Evolutionary conservation across 768 basidiomycete genomes (phyloP), one percentile per base, ranked within the genome.

Genomic region (Suillus occidentalis): DNA sequence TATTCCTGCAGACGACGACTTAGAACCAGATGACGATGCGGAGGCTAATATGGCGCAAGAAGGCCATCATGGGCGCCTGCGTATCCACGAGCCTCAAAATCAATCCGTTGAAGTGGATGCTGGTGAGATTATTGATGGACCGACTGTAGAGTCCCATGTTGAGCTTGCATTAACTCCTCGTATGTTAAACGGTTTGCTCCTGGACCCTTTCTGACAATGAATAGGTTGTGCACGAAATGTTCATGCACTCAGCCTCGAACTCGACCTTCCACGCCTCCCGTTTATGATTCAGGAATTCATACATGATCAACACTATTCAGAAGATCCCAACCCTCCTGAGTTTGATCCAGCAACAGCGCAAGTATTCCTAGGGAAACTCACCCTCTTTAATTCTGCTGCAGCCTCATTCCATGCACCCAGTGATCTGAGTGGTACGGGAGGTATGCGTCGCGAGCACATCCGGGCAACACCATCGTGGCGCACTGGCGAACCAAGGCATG

Each of bases 371-470:
- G 60, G 60, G 9, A 43, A 34, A 14, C 9, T 62, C 8, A 12
- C 20, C 25, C 36, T 47, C 18, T 64, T 47, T 14, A 25, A 43
- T 18, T 65, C 47, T n/a, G 63, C 63, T 4, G 9, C 47, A 12
- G 50, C 65, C 6, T 58, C 55, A 16, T 66, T 59, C 55, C 60
- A 40, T 57, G 62, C 64, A 16, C 66, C 66, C 12, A 67, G 66
- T 50, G 64, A 67, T n/a, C 49, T 45, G 4, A 59, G 55, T 22
- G 59, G 66, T 12, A 61, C 43, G 14, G 43, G 71, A 16, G 72
- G 76, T 2, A 74, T 76, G 76, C 63, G 61, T 18, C 64, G 65
- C 20, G 73, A 78, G 57, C 65, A 63, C 9, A 79, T 80, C 45
- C 66, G 72, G 1, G 64, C 73, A 4, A 73, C 67, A 14, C 67